Evolutionary conservation across 345 rosid genomes (phyloP).

Genomic region (Citrus maxima): DNA sequence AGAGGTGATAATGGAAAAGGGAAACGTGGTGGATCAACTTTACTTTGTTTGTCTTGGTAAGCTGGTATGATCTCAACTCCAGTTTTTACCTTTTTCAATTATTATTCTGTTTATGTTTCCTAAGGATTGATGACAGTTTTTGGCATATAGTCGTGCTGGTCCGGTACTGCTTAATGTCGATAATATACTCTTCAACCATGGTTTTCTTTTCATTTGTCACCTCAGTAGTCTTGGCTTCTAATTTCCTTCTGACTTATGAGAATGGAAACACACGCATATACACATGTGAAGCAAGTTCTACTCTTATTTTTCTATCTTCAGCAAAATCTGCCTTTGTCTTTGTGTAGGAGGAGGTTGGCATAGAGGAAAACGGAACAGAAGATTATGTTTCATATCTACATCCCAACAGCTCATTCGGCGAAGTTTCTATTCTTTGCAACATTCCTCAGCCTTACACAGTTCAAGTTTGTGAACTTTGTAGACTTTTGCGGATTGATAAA

Average conservation of each 20-base stretch:
- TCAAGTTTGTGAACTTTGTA: constrained; percentile 68
- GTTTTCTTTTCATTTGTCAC: neutral
- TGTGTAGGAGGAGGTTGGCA: constrained; percentile 64
- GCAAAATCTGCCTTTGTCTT: neutral
- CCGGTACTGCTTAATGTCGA: neutral
- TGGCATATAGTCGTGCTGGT: neutral
- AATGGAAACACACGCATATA: neutral
- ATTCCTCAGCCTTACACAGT: constrained; percentile 88
- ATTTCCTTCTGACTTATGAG: neutral
- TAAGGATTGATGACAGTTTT: neutral
- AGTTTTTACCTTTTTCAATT: neutral
- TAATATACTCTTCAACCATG: neutral
- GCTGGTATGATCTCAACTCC: constrained; percentile 50
- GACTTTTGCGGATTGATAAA: constrained; percentile 85
- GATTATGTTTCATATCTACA: constrained; percentile 54
- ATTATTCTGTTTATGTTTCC: neutral
- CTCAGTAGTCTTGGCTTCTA: neutral
- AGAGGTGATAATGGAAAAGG: constrained; percentile 90
- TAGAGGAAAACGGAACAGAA: constrained; percentile 75
- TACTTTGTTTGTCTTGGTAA: constrained; percentile 87
- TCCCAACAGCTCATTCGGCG: constrained; percentile 78
- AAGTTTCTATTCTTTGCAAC: constrained; percentile 87
- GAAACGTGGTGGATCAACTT: constrained; percentile 83
- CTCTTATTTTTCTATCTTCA: neutral
- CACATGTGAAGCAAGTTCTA: neutral